Base-by-base conservation (phyloP, 768 basidiomycete species). In the Astraeus odoratus region DNA sequence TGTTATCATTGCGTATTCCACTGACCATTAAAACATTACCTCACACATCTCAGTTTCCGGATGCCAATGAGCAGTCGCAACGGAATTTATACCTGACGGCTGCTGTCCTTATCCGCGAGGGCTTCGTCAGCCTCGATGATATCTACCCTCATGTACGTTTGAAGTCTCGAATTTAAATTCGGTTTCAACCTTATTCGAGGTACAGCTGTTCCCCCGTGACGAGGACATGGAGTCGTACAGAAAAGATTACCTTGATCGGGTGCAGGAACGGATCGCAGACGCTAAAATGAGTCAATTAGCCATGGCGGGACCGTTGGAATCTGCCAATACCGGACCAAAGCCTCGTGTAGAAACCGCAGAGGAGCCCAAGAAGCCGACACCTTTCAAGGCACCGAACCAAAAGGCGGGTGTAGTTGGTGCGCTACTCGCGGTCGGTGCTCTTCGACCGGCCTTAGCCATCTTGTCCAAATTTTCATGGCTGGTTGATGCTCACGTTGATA, bases 81-180 rank as follows among this genome's bases (percentile, higher is more conserved):
- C 80, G 75, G 52, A 82, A 78, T 46, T 70, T 98, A 12, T 88
- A 86, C 55, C 74, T 93, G 27, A 76, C 85, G 18, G 81, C 92
- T 0, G 94, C 94, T 5, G 68, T 98, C 10, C 70, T 98, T 30
- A 88, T 98, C 52, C 84, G 88, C 20, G 88, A 97, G 65, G 86
- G 86, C 2, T 86, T 94, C 58, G 77, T 98, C 45, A 77, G 81
- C 3, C 65, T 95, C 8, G 83, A 91, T 57, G 95, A 96, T 59
- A 65, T 99, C 9, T 92, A 92, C 66, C 80, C 87, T n/a, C 94
- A 98, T 67, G 92, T 94, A 57, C 53, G 83, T 67, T 22, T n/a
- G n/a, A 9, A 18, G 23, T 46, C 20, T 18, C 37, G 43, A 19
- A 7, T 44, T 9, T 47, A 23, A 10, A 24, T 27, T 44, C 13